These are phyloP conservation scores for Suillus alpinus DNA, from an alignment of 768 basidiomycete genomes.

Conservation along the genomic window DNA sequence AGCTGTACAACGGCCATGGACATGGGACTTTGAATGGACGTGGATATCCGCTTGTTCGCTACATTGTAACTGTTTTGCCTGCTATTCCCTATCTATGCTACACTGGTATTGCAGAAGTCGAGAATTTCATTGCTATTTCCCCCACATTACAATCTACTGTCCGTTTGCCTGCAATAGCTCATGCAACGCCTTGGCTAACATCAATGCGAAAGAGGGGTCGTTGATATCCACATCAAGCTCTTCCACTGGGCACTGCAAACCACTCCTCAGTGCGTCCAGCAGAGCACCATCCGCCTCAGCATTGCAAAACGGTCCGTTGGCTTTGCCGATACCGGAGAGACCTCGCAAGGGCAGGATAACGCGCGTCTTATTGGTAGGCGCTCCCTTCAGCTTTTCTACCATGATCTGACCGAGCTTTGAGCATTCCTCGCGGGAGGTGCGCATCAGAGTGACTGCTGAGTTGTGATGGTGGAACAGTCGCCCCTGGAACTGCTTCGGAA, in stretches of 20 bases:
- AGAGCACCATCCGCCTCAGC: slow-evolving; percentile 22
- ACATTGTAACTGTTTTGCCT: slow-evolving; percentile 45
- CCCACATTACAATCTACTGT: background rate
- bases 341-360: slow-evolving; percentile 25
- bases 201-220: slow-evolving; percentile 19
- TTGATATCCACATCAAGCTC: slow-evolving; percentile 27
- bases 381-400: slow-evolving; percentile 17
- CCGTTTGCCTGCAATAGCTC: slow-evolving; percentile 13
- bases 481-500: slow-evolving; percentile 17
- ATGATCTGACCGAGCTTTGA: slow-evolving; percentile 19
- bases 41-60: slow-evolving; percentile 50
- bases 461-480: slow-evolving; percentile 25
- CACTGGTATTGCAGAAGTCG: slow-evolving; percentile 13
- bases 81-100: slow-evolving; percentile 12
- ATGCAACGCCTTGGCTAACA: slow-evolving; percentile 17
- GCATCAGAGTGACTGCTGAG: slow-evolving; percentile 28
- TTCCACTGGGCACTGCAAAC: slow-evolving; percentile 17
- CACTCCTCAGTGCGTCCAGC: slow-evolving; percentile 14
- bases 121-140: slow-evolving; percentile 1
- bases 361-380: slow-evolving; percentile 14
- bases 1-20: slow-evolving; percentile 31
- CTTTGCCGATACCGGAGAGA: slow-evolving; percentile 23
- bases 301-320: slow-evolving; percentile 23
- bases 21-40: slow-evolving; percentile 56
- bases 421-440: slow-evolving; percentile 26